A percentile compares a stretch with the other conserved stretches of the same genome.
phyloP scores from a whole-genome alignment of 306 rosid genomes.

The Vigna trinervia region DNA sequence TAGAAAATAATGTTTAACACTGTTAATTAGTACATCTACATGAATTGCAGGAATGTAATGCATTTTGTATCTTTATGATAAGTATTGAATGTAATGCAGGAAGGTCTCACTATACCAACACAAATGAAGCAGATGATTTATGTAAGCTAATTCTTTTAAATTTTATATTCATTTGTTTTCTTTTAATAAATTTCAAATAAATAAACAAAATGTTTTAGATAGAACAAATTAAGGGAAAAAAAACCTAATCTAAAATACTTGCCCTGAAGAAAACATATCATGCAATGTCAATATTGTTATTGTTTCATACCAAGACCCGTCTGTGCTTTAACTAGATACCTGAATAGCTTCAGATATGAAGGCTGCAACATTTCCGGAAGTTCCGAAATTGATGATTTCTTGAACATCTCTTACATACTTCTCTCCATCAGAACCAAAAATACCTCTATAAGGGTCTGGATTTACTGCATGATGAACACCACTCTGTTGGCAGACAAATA shows the following conservation, averaged over 20 bases:
- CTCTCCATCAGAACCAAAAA: conserved; percentile 91
- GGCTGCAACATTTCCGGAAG: conserved; percentile 85
- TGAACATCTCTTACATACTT: conserved; percentile 89
- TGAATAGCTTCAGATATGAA: conserved; percentile 90
- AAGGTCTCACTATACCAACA: not conserved
- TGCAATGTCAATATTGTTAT: not conserved
- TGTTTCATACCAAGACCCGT: not conserved
- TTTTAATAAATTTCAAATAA: not conserved
- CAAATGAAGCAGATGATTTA: not conserved
- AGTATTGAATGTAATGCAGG: not conserved
- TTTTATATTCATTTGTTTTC: not conserved
- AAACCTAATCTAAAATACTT: not conserved
- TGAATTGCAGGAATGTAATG: not conserved
- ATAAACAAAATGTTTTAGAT: not conserved
- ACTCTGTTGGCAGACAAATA: conserved; percentile 53
- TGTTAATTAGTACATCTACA: not conserved
- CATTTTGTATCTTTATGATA: not conserved
- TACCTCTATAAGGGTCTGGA: conserved; percentile 94
- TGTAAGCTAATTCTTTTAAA: not conserved
- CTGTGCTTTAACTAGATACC: conserved; percentile 48
- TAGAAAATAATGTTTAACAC: not conserved
- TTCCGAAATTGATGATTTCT: conserved; percentile 85
- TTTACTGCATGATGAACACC: conserved; percentile 94
- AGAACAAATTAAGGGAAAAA: not conserved
- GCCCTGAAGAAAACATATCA: not conserved